Evolutionary conservation across 2,329 filamentous ascomycete genomes (phyloP), one percentile per base, ranked within the genome.

Genomic region (Graphiopsis chlorocephala): DNA sequence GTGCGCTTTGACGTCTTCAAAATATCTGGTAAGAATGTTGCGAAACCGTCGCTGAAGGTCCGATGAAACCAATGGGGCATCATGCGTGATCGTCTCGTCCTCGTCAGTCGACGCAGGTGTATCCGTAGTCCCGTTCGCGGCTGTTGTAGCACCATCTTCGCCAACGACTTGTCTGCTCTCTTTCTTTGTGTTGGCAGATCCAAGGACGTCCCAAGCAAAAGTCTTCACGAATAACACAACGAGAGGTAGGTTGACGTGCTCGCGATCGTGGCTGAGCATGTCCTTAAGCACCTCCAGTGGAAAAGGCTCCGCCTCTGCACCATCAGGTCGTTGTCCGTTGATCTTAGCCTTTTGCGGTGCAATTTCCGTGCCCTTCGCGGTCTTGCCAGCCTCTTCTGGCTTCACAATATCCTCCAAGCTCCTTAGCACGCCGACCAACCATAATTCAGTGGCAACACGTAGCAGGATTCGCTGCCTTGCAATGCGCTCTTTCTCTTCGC

Each of bases 211-310:
- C 93, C 94, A 99, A 68, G 90, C 90, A 73, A 98, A 99, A 20
- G 91, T 89, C 80, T 97, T 99, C 70, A 97, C 93, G 74, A 99
- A 99, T 15, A 96, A 85, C 60, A 98, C 95, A 6, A 97, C 90
- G 53, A 99, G 82, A 1, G 95, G 93, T 50, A 99, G 80, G 74
- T 98, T 99, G 63, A 87, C 83, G 74, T 98, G 95, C 71, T 99
- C 94, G 63, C 93, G 88, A 76, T 99, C 95, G 74, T 98, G 90
- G 8, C 93, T 93, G 17, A 99, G 85, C 69, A 99, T 85, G 75
- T 99, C 96, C 79, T 99, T 99, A 47, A 99, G 82, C n/a, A 98
- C 94, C 76, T 99, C 95, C 23, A 99, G 83, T 3, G 96, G 96
- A 70, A 99, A 98, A 0, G 95, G 95, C 68, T 99, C 95, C 1